Evolutionary conservation across 305 asterid genomes (phyloP).

Genomic region (Rubia tinctorum): DNA sequence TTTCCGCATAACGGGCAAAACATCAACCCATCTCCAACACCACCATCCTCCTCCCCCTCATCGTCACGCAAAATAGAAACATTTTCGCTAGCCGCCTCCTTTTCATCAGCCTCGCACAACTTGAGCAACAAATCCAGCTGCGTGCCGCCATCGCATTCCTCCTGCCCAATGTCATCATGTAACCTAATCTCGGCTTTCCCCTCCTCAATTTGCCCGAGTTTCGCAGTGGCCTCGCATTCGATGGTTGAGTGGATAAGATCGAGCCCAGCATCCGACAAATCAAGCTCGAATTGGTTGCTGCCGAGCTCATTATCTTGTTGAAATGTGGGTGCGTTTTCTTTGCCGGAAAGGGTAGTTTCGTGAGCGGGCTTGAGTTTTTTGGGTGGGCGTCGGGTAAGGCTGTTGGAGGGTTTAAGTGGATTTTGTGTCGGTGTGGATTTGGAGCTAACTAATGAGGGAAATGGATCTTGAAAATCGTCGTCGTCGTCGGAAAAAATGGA

Average conservation of each 20-base stretch:
- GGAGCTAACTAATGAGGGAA: conserved; percentile 7
- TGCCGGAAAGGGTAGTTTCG: not conserved
- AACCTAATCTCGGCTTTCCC: not conserved
- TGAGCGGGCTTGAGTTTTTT: conserved; percentile 16
- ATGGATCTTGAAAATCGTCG: conserved; percentile 20
- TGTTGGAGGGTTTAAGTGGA: conserved; percentile 11
- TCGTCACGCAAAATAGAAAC: conserved; percentile 9
- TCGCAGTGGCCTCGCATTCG: conserved; percentile 10
- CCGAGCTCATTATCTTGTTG: not conserved
- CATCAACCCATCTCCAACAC: conserved; percentile 20
- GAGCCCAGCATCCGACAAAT: conserved; percentile 10
- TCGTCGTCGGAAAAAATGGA: conserved; percentile 11
- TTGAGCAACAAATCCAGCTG: conserved; percentile 67
- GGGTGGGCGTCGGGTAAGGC: not conserved
- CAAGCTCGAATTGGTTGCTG: conserved; percentile 7
- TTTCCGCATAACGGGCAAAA: conserved; percentile 80
- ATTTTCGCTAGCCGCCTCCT: conserved; percentile 8
- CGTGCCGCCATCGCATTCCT: conserved; percentile 38
- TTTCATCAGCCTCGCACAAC: conserved; percentile 51
- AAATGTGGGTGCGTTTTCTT: conserved; percentile 12
- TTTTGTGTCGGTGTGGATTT: conserved; percentile 4
- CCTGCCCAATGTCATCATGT: conserved; percentile 21
- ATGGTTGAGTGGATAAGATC: conserved; percentile 18
- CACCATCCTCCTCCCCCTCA: not conserved
- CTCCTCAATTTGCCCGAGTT: not conserved